These are phyloP conservation scores for Boeremia lycopersici DNA, from an alignment of 2,329 filamentous ascomycete species.

Conservation along the genomic window DNA sequence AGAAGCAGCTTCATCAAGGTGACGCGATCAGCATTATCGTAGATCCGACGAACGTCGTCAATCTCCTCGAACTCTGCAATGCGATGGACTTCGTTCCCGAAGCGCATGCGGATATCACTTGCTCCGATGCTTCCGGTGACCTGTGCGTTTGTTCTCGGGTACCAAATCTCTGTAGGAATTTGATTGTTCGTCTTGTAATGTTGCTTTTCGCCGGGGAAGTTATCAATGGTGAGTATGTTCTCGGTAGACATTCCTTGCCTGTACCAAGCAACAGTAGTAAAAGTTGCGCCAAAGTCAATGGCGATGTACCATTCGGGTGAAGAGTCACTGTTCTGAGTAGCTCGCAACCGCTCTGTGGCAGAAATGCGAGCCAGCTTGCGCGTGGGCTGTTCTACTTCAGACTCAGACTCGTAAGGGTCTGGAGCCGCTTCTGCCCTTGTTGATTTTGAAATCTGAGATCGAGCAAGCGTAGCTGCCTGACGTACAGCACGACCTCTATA, in stretches of 20 bases:
- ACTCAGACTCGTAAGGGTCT: no score
- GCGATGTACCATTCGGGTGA: conserved; percentile 5
- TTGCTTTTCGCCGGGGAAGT: conserved; percentile 13
- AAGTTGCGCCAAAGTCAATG: conserved; percentile 24
- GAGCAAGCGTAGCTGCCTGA: no score
- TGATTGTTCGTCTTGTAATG: not conserved
- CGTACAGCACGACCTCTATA: no score
- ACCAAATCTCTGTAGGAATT: conserved; percentile 18
- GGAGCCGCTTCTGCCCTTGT: no score
- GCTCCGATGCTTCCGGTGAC: not conserved
- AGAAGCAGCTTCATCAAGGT: conserved; percentile 16
- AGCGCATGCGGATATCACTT: conserved; percentile 7
- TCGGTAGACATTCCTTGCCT: not conserved
- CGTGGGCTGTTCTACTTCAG: no score
- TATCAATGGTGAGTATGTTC: conserved; percentile 1
- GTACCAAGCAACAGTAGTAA: conserved; percentile 12
- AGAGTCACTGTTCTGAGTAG: not conserved
- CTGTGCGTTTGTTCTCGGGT: not conserved
- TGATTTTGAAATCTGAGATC: no score
- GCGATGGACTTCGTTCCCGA: conserved; percentile 13
- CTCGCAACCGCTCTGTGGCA: not conserved
- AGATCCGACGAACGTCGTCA: not conserved
- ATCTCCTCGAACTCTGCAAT: not conserved
- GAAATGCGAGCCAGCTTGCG: not conserved
- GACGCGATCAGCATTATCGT: not conserved